Base-by-base conservation (phyloP, 805 yeast genomes). In the Saturnispora sanitii region DNA sequence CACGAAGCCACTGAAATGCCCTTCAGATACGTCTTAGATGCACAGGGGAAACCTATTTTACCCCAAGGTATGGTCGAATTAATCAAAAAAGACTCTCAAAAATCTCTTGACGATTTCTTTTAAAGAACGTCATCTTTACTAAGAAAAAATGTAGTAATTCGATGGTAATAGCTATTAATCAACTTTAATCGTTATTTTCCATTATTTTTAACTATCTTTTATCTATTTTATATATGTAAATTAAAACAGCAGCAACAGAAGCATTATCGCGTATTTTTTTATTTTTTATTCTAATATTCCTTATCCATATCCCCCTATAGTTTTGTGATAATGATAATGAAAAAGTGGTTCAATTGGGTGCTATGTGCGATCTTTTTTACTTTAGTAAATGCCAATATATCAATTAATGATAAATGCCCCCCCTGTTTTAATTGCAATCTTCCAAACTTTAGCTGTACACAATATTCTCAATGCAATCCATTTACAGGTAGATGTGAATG, bases 1-100 rank as follows among this genome's bases (percentile, higher is more conserved):
- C 76, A 83, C 54, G 98, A 92, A 61, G 83, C 94, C 3, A 87
- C 96, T 0, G 96, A 90, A 57, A 90, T 90, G 98, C 98, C 98
- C 3, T 90, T 90, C 65, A 71, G 98, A 56, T 90, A 90, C 53
- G 81, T 90, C 15, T 62, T 79, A 44, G 83, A 82, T 50, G 58
- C 54, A 0, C 50, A 70, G 1, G 76, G 75, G 3, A 70, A 73
- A 45, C 97, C 98, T 1, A 82, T 92, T 9, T 67, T 90, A 54
- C 98, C 98, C 1, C 72, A 73, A 42, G 97, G 97, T 0, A 90
- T 90, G 97, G 64, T 85, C 42, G 79, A 79, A 25, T 70, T 90
- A 57, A 90, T 90, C 53, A 79, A 80, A 55, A 74, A 74, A 48
- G 98, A 90, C 54, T 78, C 94, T 2, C 88, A 84, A 48, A 87